A percentile compares a stretch with the other conserved stretches of the same genome.
These are phyloP conservation scores for Thermoascus crustaceus DNA, from an alignment of 2,329 filamentous ascomycete species.

Conservation along the genomic window DNA sequence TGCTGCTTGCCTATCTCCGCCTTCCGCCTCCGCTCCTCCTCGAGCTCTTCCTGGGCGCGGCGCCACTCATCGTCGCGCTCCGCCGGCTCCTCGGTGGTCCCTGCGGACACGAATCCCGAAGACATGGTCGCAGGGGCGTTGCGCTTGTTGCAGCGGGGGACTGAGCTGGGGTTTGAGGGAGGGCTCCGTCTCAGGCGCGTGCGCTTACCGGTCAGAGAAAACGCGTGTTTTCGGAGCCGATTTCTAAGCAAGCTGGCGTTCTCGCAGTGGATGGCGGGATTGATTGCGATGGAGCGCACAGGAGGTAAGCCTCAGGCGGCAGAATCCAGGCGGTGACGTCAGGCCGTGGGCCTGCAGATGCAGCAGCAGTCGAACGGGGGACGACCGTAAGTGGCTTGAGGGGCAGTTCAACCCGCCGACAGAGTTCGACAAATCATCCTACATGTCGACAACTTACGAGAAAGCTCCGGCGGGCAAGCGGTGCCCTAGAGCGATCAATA, in stretches of 20 bases:
- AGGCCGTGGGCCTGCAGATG: not conserved
- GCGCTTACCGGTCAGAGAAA: too few relatives aligned
- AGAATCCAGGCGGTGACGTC: slow-evolving; percentile 10
- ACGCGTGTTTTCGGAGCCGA: too few relatives aligned
- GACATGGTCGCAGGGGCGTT: slow-evolving; percentile 26
- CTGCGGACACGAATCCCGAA: slow-evolving; percentile 39
- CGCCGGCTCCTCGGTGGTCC: slow-evolving; percentile 32
- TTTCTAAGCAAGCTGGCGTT: not conserved
- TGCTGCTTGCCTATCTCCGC: slow-evolving; percentile 46
- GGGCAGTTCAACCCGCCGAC: slow-evolving; percentile 6
- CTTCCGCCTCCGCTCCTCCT: slow-evolving; percentile 38
- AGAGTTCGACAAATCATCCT: too few relatives aligned
- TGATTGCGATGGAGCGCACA: too few relatives aligned
- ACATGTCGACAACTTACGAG: too few relatives aligned
- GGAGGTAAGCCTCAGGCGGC: slow-evolving; percentile 1
- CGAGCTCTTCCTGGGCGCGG: slow-evolving; percentile 37
- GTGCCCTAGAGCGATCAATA: not conserved
- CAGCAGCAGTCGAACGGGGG: too few relatives aligned
- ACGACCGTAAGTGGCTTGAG: too few relatives aligned
- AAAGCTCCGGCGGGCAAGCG: not conserved
- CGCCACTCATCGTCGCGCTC: slow-evolving; percentile 38
- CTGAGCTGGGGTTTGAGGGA: not conserved
- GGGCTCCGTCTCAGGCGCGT: slow-evolving; percentile 1
- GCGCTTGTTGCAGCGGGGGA: slow-evolving; percentile 6
- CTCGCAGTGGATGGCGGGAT: too few relatives aligned